Percentiles rank a stretch among this genome's conserved stretches.
Evolutionary conservation across 805 yeast genomes (phyloP).

Genomic region (Ogataea ramenticola): DNA sequence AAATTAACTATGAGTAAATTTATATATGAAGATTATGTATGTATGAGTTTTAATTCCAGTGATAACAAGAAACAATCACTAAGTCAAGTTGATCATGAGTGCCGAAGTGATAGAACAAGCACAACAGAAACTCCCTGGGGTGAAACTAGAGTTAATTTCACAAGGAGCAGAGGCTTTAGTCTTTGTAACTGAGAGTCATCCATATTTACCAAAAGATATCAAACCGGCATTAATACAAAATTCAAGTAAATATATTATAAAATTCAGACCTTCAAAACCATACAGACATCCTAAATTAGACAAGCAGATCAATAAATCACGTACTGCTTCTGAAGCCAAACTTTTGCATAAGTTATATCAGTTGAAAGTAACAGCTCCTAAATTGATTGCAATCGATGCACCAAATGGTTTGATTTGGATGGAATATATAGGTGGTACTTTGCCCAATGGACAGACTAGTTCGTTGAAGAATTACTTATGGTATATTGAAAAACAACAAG

Average conservation of each 20-base stretch:
- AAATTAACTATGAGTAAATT: too few species aligned
- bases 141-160: conserved; percentile 51
- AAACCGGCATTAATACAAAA: conserved; percentile 20
- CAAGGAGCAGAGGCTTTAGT: conserved; percentile 93
- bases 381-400: conserved; percentile 68
- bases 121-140: conserved; percentile 34
- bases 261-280: conserved; percentile 84
- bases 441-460: conserved; percentile 47
- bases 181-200: conserved; percentile 56
- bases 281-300: conserved; percentile 86
- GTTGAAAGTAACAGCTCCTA: conserved; percentile 64
- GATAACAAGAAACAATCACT: too few species aligned
- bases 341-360: conserved; percentile 50
- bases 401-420: conserved; percentile 81
- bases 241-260: conserved; percentile 48
- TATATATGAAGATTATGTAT: too few species aligned
- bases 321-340: conserved; percentile 83
- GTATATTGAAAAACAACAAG: conserved; percentile 38
- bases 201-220: conserved; percentile 40
- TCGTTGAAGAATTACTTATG: conserved; percentile 71
- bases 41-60: too few species aligned
- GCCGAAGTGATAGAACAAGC: conserved; percentile 39
- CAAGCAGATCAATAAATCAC: conserved; percentile 60
- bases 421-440: conserved; percentile 60
- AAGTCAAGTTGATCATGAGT: conserved; percentile 37